These are phyloP conservation scores for Scleromitrula shiraiana DNA, from an alignment of 2,329 filamentous ascomycete genomes.

Conservation along the genomic window DNA sequence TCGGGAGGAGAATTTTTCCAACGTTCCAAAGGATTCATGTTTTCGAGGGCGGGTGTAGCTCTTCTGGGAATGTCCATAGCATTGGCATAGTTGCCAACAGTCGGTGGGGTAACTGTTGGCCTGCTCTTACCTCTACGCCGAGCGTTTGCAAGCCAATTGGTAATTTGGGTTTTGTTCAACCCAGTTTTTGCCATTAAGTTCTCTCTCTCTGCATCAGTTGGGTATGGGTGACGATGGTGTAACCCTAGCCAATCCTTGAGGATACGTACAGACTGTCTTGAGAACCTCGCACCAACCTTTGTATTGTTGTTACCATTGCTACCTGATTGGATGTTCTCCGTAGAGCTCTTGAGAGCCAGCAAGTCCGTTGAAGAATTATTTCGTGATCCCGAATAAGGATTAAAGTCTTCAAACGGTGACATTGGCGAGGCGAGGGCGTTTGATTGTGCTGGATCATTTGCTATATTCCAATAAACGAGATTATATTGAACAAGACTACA, in stretches of 20 bases:
- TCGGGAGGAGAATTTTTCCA: constrained; percentile 63
- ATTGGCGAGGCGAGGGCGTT: constrained; percentile 4
- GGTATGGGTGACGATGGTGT: constrained; percentile 78
- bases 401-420: constrained; percentile 10
- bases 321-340: constrained; percentile 53
- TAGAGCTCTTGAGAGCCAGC: constrained; percentile 36
- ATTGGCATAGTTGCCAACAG: constrained; percentile 47
- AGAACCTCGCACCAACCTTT: constrained; percentile 70
- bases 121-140: constrained; percentile 73
- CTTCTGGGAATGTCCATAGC: constrained; percentile 67
- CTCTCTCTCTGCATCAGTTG: constrained; percentile 80
- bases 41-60: constrained; percentile 44
- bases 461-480: constrained; percentile 8
- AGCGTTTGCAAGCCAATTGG: constrained; percentile 89
- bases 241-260: constrained; percentile 78
- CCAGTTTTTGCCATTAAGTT: constrained; percentile 70
- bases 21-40: constrained; percentile 59
- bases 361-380: constrained; percentile 17
- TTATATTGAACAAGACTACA: constrained; percentile 15
- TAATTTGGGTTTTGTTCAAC: constrained; percentile 74
- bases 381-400: constrained; percentile 8
- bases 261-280: constrained; percentile 68
- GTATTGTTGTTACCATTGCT: constrained; percentile 31
- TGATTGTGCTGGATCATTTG: background rate
- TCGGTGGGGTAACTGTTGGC: constrained; percentile 61